Base-by-base conservation (phyloP, 768 basidiomycete genomes). In the Boletus subparvulus region DNA sequence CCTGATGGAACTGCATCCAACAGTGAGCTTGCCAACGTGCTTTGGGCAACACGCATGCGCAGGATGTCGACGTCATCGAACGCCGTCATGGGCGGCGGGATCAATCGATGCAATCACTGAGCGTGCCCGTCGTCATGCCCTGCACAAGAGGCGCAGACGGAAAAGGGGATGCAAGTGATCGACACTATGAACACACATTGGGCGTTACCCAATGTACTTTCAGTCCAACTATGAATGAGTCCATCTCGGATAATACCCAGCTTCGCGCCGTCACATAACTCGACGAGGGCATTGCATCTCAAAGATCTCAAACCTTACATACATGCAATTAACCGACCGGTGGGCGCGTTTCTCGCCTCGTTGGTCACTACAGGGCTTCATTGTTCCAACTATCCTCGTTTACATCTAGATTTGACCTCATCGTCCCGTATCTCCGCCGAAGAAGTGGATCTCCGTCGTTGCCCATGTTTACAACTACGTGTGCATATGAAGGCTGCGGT, bases 341-440 rank as follows among this genome's bases (percentile, higher is more conserved):
- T 62, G 10, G 24, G 55, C 43, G 44, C 40, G n/a, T 43, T 44
- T 50, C 37, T 44, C 46, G 19, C 50, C 19, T 47, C 39, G 16
- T 35, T 63, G 35, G 47, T 41, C 32, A 14, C 35, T 39, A 47
- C 33, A 47, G 24, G 51, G 26, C 26, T 49, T 47, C 49, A 47
- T 49, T 17, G 42, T 28, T 24, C 32, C 47, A 9, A 28, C 33
- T 24, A 6, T 14, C 16, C n/a, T 12, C 6, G 10, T 30, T 32
- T 24, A 12, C 40, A 50, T 16, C 32, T 44, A 33, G 57, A 17
- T 40, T 53, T 28, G 40, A 52, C 46, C 48, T 12, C 36, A 52
- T 47, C 30, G 16, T 12, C 26, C 24, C 58, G 46, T 55, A 63
- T 66, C 63, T 68, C 65, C 65, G 63, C 54, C 55, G 40, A 42